Conservation (phyloP, 768 basidiomycete genomes). For the Rickenella mellea region DNA sequence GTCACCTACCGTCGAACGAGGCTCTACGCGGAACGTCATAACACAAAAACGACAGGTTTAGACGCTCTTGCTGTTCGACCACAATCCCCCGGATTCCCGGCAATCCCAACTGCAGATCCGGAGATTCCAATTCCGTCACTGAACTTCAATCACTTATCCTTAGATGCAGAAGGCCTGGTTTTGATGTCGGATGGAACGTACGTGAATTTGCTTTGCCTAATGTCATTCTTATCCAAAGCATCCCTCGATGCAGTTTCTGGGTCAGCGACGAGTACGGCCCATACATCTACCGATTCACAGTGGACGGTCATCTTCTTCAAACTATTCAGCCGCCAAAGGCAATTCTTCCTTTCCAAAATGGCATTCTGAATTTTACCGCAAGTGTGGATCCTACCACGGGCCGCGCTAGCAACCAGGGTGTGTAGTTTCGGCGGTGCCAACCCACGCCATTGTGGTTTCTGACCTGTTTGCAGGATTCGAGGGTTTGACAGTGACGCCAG, state of each 20-base stretch:
- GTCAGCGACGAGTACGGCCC: conserved; percentile 64
- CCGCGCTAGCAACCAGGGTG: conserved; percentile 46
- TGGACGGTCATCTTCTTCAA: conserved; percentile 37
- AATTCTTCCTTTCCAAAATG: conserved; percentile 37
- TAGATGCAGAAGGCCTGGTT: conserved; percentile 54
- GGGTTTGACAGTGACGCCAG: conserved; percentile 41
- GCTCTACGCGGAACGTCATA: conserved; percentile 37
- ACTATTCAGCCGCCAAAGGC: conserved; percentile 53
- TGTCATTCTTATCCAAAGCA: background rate
- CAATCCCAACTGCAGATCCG: conserved; percentile 9
- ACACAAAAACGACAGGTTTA: conserved; percentile 44
- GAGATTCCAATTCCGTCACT: conserved; percentile 34
- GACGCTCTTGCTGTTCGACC: conserved; percentile 39
- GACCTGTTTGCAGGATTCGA: conserved; percentile 37
- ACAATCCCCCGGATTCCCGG: conserved; percentile 22
- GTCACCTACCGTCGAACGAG: conserved; percentile 41
- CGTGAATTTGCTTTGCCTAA: conserved; percentile 9
- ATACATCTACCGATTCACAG: conserved; percentile 47
- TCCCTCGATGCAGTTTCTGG: conserved; percentile 35
- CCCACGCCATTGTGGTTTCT: background rate
- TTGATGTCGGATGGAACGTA: conserved; percentile 50
- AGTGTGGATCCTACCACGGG: conserved; percentile 40
- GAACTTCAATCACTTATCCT: conserved; percentile 33
- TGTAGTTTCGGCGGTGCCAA: background rate
- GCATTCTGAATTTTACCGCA: conserved; percentile 44